Percentiles rank a stretch among this genome's conserved stretches.
phyloP scores from a whole-genome alignment of 352 stramenopile genomes.

The Aphanomyces invadans region DNA sequence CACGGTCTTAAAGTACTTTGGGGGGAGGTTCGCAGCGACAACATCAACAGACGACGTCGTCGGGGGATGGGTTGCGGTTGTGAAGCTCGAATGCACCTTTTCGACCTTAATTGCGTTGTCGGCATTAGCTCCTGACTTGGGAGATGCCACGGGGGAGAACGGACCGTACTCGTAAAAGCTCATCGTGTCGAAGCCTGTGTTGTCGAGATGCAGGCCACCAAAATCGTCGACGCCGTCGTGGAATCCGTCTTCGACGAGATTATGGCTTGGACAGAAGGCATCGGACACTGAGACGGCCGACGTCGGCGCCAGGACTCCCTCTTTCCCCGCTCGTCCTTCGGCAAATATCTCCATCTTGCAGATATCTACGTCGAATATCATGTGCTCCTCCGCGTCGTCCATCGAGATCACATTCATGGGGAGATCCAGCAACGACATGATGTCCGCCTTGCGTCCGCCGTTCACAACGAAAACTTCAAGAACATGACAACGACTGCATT shows the following conservation, averaged over 20 bases:
- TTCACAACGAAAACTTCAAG: conserved; percentile 13
- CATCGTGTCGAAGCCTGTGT: conserved; percentile 10
- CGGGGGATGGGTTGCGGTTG: neutral
- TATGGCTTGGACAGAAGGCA: conserved; percentile 53
- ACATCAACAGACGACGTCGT: neutral
- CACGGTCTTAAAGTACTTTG: conserved; percentile 39
- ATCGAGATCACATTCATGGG: conserved; percentile 8
- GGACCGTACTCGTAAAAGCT: conserved; percentile 20
- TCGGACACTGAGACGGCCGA: conserved; percentile 26
- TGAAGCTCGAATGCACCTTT: conserved; percentile 16
- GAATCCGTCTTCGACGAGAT: conserved; percentile 29
- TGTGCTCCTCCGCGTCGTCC: conserved; percentile 7
- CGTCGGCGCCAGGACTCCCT: neutral
- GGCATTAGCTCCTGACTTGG: neutral
- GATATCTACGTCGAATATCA: conserved; percentile 22
- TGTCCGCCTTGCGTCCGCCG: conserved; percentile 3
- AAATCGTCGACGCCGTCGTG: conserved; percentile 28
- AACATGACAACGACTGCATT: neutral
- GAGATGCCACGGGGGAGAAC: conserved; percentile 22
- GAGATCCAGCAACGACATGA: conserved; percentile 24
- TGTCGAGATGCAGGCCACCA: conserved; percentile 1
- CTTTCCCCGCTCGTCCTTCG: conserved; percentile 25
- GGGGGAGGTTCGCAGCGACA: conserved; percentile 29
- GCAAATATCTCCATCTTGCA: conserved; percentile 40
- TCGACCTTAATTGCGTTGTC: neutral